Evolutionary conservation across 2,329 filamentous ascomycete genomes (phyloP).

Genomic region (Hymenoscyphus repandus): DNA sequence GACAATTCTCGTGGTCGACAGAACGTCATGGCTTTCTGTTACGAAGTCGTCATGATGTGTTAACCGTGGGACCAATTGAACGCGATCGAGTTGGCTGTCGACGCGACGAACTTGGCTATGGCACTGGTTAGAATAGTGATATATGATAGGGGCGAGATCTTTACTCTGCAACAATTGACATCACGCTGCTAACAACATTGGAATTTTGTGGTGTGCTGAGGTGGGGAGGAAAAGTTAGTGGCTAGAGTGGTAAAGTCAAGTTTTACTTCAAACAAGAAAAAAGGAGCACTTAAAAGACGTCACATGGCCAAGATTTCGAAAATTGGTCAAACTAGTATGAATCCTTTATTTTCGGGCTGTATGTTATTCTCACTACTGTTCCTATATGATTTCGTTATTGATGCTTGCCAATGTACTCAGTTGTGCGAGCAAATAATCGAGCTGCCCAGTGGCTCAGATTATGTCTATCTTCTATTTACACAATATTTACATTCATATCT

Average conservation of each 20-base stretch:
- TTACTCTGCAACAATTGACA: constrained; percentile 45
- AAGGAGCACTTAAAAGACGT: no score
- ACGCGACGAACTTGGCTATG: constrained; percentile 52
- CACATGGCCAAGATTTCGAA: no score
- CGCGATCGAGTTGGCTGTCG: constrained; percentile 60
- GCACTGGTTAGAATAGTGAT: constrained; percentile 2
- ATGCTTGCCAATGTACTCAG: no score
- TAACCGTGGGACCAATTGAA: constrained; percentile 44
- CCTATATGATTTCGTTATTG: no score
- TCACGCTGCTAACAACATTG: constrained; percentile 23
- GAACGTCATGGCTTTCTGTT: constrained; percentile 24
- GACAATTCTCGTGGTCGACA: constrained; percentile 48
- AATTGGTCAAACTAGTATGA: no score
- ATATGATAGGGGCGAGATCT: constrained; percentile 12
- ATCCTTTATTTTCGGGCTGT: no score
- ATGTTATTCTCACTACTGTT: no score
- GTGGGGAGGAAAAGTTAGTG: no score
- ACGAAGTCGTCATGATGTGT: constrained; percentile 36
- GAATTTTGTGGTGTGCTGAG: neutral
- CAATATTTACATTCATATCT: no score
- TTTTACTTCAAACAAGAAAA: neutral
- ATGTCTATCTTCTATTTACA: no score
- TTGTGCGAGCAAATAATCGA: no score
- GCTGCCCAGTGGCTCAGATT: no score
- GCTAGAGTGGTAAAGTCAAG: neutral